These are phyloP conservation scores for Diaporthe vexans DNA, from an alignment of 2,329 filamentous ascomycete genomes.

Conservation along the genomic window DNA sequence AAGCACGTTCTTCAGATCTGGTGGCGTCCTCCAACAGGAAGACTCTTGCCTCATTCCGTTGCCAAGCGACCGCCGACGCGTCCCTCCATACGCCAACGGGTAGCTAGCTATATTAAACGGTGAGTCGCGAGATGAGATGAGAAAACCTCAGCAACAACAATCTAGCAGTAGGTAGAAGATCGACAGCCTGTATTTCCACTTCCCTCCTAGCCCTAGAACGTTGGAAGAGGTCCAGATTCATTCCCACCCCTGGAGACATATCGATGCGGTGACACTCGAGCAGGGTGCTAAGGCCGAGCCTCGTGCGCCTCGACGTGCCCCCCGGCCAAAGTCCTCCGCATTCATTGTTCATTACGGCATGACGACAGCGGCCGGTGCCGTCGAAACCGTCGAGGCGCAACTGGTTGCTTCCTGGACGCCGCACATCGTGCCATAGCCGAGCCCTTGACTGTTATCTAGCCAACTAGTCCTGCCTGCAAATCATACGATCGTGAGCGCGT, in stretches of 20 bases:
- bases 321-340: background rate
- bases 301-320: conserved; percentile 6
- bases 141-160: conserved; percentile 2
- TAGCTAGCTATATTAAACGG: conserved; percentile 23
- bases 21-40: background rate
- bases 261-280: conserved; percentile 20
- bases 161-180: conserved; percentile 3
- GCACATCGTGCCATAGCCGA: background rate
- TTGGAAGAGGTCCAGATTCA: conserved; percentile 21
- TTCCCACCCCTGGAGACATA: background rate
- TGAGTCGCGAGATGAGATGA: conserved; percentile 28
- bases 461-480: background rate
- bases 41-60: background rate
- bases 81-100: conserved; percentile 2
- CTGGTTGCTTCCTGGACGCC: background rate
- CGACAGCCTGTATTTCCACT: conserved; percentile 9
- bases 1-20: background rate
- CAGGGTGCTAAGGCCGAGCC: conserved; percentile 27
- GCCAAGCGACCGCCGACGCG: conserved; percentile 27
- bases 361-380: conserved; percentile 27
- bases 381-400: conserved; percentile 7
- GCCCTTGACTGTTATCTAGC: background rate
- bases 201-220: conserved; percentile 14
- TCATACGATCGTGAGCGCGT: conserved; percentile 24
- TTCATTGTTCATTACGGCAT: conserved; percentile 7